These are phyloP conservation scores for Viola pubescens DNA, from an alignment of 441 rosid genomes.

Conservation along the genomic window DNA sequence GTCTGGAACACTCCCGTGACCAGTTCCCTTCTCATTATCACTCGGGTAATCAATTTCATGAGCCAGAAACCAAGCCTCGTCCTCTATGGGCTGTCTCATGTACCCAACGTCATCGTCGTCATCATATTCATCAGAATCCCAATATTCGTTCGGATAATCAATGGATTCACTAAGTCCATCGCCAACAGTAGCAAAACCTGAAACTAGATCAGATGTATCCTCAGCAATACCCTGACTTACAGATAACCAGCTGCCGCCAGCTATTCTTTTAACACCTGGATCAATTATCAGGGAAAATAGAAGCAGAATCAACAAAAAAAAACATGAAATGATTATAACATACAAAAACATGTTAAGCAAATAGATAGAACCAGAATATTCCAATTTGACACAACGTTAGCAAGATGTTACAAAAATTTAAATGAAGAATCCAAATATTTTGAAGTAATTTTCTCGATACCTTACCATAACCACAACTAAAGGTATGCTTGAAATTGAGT, in stretches of 20 bases:
- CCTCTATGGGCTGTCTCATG: conserved; percentile 94
- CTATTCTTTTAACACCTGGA: conserved; percentile 71
- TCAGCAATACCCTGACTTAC: conserved; percentile 94
- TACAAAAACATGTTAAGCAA: no score
- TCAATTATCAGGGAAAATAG: conserved; percentile 6
- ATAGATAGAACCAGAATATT: no score
- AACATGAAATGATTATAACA: no score
- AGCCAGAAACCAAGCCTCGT: conserved; percentile 93
- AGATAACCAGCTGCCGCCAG: conserved; percentile 92
- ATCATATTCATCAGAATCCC: conserved; percentile 99
- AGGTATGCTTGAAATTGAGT: no score
- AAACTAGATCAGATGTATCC: conserved; percentile 91
- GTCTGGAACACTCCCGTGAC: conserved; percentile 70
- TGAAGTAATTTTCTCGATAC: no score
- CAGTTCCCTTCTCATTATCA: conserved; percentile 89
- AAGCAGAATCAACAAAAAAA: conserved; percentile 8
- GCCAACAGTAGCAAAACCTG: conserved; percentile 95
- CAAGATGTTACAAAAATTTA: no score
- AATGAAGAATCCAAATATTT: no score
- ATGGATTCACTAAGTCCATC: conserved; percentile 91
- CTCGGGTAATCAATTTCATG: conserved; percentile 99
- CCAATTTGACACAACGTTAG: no score
- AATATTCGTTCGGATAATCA: conserved; percentile 85
- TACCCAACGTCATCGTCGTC: conserved; percentile 97
- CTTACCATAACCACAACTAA: no score